These are phyloP conservation scores for Coemansia sp. DNA, from an alignment of 192 early-diverging fungal species.

Conservation along the genomic window DNA sequence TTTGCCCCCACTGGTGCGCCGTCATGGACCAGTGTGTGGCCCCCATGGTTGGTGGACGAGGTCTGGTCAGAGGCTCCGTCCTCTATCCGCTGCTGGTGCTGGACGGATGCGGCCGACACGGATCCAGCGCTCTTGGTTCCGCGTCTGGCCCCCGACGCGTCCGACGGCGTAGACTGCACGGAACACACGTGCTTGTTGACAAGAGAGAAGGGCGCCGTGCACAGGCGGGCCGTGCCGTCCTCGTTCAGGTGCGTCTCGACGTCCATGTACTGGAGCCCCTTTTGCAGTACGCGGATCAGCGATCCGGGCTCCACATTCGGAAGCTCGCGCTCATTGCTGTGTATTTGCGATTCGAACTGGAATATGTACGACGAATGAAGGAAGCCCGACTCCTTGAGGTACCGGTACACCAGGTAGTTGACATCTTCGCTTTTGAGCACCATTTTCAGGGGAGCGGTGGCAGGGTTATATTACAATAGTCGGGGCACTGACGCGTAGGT, in stretches of 20 bases:
- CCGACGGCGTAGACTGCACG: conserved; percentile 8
- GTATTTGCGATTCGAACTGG: conserved; percentile 79
- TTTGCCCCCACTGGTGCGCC: conserved; percentile 1
- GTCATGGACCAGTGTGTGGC: conserved; percentile 46
- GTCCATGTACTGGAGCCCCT: conserved; percentile 88
- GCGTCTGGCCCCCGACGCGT: neutral
- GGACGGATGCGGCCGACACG: neutral
- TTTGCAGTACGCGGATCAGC: conserved; percentile 84
- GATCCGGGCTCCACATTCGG: conserved; percentile 74
- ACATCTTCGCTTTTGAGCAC: conserved; percentile 81
- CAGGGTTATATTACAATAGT: conserved; percentile 1
- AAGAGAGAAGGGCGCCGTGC: conserved; percentile 49
- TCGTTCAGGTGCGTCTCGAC: conserved; percentile 85
- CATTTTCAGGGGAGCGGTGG: conserved; percentile 46
- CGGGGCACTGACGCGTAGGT: neutral
- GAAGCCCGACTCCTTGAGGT: conserved; percentile 88
- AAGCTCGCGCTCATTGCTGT: conserved; percentile 58
- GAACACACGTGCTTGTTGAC: conserved; percentile 53
- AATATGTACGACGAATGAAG: conserved; percentile 83
- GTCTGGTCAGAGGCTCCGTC: neutral
- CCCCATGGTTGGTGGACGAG: conserved; percentile 20
- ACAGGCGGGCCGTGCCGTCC: conserved; percentile 70
- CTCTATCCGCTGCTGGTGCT: conserved; percentile 6
- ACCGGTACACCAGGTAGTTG: conserved; percentile 85
- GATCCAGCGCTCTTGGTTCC: conserved; percentile 1